Percentiles rank a stretch among this genome's conserved stretches.
These are phyloP conservation scores for Phoma sp. DNA, from an alignment of 2,329 filamentous ascomycete species.

Conservation along the genomic window DNA sequence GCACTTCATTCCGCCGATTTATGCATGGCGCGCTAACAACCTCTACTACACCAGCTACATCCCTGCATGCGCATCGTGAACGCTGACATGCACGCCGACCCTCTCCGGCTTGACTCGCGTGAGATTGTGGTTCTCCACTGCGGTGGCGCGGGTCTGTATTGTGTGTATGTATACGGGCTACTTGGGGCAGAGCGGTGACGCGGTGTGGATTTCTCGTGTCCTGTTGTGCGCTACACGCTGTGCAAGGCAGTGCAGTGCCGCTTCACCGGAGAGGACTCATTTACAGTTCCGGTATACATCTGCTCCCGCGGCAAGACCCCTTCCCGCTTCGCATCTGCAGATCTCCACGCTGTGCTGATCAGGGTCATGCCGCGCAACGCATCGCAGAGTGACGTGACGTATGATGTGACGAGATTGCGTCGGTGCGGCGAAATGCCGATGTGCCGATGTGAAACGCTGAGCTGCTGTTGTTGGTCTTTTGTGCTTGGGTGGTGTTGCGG, in stretches of 20 bases:
- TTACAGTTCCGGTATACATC: too few species aligned
- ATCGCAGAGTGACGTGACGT: background rate
- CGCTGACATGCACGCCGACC: background rate
- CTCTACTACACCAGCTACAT: background rate
- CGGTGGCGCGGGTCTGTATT: too few species aligned
- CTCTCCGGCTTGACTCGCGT: background rate
- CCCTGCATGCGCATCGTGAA: background rate
- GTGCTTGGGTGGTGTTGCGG: too few species aligned
- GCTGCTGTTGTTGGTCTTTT: too few species aligned
- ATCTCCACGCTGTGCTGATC: background rate
- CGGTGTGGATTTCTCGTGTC: background rate
- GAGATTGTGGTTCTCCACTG: too few species aligned
- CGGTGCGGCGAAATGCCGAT: background rate
- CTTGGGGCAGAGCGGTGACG: too few species aligned
- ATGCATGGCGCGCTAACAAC: background rate
- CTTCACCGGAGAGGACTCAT: too few species aligned
- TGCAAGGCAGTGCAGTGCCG: background rate
- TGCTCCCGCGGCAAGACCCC: background rate
- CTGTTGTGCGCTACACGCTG: background rate
- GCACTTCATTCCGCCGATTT: conserved; percentile 5
- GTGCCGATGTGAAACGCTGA: too few species aligned
- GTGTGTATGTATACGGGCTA: too few species aligned
- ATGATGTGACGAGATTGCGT: background rate
- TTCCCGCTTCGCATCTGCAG: background rate
- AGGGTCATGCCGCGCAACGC: too few species aligned